Conservation (phyloP, 2,329 filamentous ascomycete genomes). For the Pyrenophora graminea region DNA sequence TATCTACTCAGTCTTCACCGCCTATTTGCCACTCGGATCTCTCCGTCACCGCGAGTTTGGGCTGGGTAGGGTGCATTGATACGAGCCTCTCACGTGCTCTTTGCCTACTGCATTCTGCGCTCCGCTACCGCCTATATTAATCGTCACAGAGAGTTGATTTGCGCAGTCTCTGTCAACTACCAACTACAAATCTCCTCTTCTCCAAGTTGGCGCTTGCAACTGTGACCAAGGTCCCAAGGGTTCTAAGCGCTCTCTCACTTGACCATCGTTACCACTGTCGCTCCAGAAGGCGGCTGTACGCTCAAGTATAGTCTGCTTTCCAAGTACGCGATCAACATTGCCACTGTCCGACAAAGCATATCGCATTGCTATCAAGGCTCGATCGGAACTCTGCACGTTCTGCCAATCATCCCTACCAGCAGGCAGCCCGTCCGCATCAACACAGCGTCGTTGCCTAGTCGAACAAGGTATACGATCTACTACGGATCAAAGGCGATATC, state of each 20-base stretch:
- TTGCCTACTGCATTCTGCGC: background rate
- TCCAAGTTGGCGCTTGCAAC: background rate
- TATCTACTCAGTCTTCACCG: background rate
- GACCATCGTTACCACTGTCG: background rate
- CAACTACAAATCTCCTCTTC: background rate
- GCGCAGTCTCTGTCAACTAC: background rate
- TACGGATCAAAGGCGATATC: background rate
- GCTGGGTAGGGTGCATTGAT: background rate
- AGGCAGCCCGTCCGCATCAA: too few species aligned
- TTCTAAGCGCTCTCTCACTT: constrained; percentile 10
- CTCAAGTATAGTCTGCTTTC: background rate
- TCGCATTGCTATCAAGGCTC: background rate
- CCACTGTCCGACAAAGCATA: background rate
- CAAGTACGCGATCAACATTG: background rate
- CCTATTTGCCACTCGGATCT: background rate
- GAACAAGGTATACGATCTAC: too few species aligned
- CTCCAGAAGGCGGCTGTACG: background rate
- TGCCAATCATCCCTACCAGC: too few species aligned
- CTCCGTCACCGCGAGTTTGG: background rate
- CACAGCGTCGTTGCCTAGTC: too few species aligned
- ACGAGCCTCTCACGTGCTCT: background rate
- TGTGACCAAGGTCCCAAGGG: constrained; percentile 1
- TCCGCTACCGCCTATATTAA: constrained; percentile 2
- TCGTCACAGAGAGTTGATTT: constrained; percentile 1
- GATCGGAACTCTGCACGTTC: background rate